Percentiles rank a stretch among this genome's conserved stretches.
Conservation (phyloP, 164 flowering plant genomes). For the Dillenia turbinata region DNA sequence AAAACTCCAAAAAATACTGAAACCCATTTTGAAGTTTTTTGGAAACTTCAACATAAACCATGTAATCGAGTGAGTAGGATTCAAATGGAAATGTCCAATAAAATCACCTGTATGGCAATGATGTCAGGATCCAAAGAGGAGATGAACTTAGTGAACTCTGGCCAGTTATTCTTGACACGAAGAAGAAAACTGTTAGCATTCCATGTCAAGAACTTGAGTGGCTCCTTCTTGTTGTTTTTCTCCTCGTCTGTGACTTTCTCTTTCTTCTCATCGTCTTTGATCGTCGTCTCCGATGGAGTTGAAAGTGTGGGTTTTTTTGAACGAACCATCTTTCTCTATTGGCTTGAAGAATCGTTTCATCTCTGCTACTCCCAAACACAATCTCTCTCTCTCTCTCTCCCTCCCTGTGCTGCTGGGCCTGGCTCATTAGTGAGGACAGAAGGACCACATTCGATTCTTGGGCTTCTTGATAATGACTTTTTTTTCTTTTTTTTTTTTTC, state of each 20-base stretch:
- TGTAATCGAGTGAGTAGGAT: not conserved
- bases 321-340: slow-evolving; percentile 62
- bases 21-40: slow-evolving; percentile 1
- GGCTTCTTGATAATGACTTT: too few relatives aligned
- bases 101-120: slow-evolving; percentile 80
- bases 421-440: too few relatives aligned
- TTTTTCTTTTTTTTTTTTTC: too few relatives aligned
- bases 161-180: slow-evolving; percentile 83
- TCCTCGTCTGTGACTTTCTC: slow-evolving; percentile 15
- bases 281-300: slow-evolving; percentile 9
- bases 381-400: too few relatives aligned
- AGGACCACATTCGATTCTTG: too few relatives aligned
- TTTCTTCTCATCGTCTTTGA: slow-evolving; percentile 13
- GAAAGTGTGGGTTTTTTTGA: slow-evolving; percentile 62
- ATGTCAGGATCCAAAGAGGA: slow-evolving; percentile 72
- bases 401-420: too few relatives aligned
- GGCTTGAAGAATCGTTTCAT: slow-evolving; percentile 96
- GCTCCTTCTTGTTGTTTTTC: slow-evolving; percentile 57
- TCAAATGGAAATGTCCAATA: too few relatives aligned
- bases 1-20: slow-evolving; percentile 2
- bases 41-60: not conserved
- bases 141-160: slow-evolving; percentile 67
- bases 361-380: not conserved
- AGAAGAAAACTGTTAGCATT: slow-evolving; percentile 93
- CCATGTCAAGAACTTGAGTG: slow-evolving; percentile 88